Conservation (phyloP, 225 moss, liverwort and hornwort genomes). For the Thuidium tamariscinum region DNA sequence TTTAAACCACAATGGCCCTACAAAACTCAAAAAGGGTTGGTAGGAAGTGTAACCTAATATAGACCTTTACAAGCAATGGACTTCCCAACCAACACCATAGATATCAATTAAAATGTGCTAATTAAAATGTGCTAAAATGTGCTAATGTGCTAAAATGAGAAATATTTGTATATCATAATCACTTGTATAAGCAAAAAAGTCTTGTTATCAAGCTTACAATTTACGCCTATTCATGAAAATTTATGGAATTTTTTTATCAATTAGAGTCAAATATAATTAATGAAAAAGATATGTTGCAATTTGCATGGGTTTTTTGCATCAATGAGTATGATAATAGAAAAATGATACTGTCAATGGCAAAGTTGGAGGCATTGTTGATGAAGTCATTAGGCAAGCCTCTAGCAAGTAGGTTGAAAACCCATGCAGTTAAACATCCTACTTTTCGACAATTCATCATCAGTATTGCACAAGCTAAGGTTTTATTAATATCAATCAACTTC, state of each 20-base stretch:
- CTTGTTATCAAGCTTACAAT: neutral
- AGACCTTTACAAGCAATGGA: too few species aligned
- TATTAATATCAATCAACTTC: neutral
- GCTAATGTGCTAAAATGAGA: neutral
- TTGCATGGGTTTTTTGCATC: neutral
- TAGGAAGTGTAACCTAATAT: too few species aligned
- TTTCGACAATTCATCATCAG: slow-evolving; percentile 25
- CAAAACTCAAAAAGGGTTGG: too few species aligned
- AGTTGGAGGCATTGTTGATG: slow-evolving; percentile 30
- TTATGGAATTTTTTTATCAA: neutral
- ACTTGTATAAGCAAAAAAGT: neutral
- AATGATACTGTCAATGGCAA: slow-evolving; percentile 38
- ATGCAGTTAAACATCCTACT: slow-evolving; percentile 24
- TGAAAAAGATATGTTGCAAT: neutral
- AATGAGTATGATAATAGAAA: neutral
- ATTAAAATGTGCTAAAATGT: neutral
- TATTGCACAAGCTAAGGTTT: slow-evolving; percentile 33
- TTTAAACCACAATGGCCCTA: too few species aligned
- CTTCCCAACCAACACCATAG: too few species aligned
- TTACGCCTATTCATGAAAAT: neutral
- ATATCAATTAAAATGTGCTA: neutral
- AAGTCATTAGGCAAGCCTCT: slow-evolving; percentile 29
- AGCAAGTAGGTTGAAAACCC: slow-evolving; percentile 15
- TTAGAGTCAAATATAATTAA: neutral
- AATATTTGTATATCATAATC: neutral